Evolutionary conservation across 208 protist genomes (phyloP), one percentile per base, ranked within the genome.

Genomic region (Trypanosoma rangeli): DNA sequence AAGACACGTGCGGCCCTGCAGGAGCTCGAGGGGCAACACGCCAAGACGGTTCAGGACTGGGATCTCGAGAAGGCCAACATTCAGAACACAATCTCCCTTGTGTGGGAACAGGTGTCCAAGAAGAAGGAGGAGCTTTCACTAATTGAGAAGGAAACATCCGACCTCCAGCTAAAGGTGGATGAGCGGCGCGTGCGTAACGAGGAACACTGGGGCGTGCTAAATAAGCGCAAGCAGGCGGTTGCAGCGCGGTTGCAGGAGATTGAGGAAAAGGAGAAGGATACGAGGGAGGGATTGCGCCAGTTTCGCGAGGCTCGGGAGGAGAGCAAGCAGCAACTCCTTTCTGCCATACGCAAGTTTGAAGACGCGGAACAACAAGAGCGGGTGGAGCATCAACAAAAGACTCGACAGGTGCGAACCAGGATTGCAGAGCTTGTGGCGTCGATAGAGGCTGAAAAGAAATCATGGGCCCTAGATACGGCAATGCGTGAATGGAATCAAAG

Each of bases 1-100:
- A 68, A 70, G 26, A 66, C 65, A 5, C 74, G 85, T 22, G 66
- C 71, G 18, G 55, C 73, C 2, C 52, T 93, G 12, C 64, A 85
- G 46, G 77, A 80, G 56, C 61, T 87, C 13, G 83, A 95, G 28
- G 58, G 57, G 1, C 78, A 87, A 70, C 76, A 86, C 58, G 70
- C 74, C 15, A 85, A 78, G 44, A 76, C 77, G 26, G 68, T 79
- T 26, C 83, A 92, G 63, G 66, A 92, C 71, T 95, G 90, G 87
- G 82, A 92, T 22, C 46, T 92, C 0, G 85, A 95, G 66, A 95
- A 93, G 79, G 84, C 89, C 26, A 84, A 70, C 22, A 87, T 92
- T 48, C 58, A 76, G 31, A 89, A 77, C 65, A 92, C 87, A 12
- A 91, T 89, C 72, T 84, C 62, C 55, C 84, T 79, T 33, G 84